These are phyloP conservation scores for Scalesia atractyloides DNA, from an alignment of 129 eudicot genomes.

Conservation along the genomic window DNA sequence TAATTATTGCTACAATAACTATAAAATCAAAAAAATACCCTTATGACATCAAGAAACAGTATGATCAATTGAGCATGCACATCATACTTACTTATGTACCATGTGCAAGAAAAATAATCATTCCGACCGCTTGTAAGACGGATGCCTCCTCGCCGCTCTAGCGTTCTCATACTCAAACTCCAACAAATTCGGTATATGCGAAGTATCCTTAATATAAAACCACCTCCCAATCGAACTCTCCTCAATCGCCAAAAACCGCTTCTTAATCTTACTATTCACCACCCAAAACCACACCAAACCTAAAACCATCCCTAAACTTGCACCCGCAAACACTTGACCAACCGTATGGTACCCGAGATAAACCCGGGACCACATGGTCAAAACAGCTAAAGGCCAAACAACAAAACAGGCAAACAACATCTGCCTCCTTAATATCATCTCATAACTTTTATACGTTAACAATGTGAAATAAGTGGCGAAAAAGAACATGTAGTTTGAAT, in stretches of 20 bases:
- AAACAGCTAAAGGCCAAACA: conserved; percentile 70
- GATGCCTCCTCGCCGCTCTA: conserved; percentile 67
- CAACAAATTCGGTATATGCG: conserved; percentile 75
- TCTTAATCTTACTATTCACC: conserved; percentile 48
- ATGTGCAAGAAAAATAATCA: conserved; percentile 23
- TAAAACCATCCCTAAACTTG: conserved; percentile 50
- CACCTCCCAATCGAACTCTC: conserved; percentile 73
- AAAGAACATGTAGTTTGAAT: conserved; percentile 88
- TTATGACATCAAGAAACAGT: conserved; percentile 6
- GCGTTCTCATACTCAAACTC: conserved; percentile 89
- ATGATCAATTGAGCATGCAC: not conserved
- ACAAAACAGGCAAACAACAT: conserved; percentile 42
- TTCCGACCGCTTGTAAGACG: conserved; percentile 58
- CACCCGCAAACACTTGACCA: conserved; percentile 87
- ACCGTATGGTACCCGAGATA: conserved; percentile 90
- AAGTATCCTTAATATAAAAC: conserved; percentile 79
- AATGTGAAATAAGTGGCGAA: conserved; percentile 72
- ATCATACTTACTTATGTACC: conserved; percentile 2
- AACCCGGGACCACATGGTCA: conserved; percentile 79
- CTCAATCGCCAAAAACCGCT: conserved; percentile 56
- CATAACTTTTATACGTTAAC: conserved; percentile 41
- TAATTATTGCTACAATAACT: too few species aligned
- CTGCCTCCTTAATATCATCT: conserved; percentile 45
- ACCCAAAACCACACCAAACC: conserved; percentile 79
- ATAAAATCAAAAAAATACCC: too few species aligned